Evolutionary conservation across 2,329 filamentous ascomycete genomes (phyloP).

Genomic region (Alternaria gansuensis): DNA sequence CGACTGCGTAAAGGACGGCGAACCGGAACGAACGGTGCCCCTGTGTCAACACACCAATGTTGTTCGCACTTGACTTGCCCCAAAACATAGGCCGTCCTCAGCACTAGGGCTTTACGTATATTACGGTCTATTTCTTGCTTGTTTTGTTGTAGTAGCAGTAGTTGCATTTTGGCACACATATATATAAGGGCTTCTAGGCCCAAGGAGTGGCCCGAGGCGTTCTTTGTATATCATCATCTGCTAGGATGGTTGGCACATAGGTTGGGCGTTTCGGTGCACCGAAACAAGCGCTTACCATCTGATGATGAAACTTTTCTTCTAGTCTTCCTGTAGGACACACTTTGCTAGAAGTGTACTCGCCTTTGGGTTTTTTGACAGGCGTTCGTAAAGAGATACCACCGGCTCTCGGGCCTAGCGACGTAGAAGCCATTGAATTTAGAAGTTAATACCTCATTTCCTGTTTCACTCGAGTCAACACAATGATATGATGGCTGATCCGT

Average conservation of each 20-base stretch:
- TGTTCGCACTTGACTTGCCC: neutral
- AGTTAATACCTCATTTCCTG: conserved; percentile 8
- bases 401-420: conserved; percentile 37
- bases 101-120: conserved; percentile 6
- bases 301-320: conserved; percentile 24
- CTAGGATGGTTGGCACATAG: conserved; percentile 32
- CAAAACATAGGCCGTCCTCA: neutral
- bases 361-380: conserved; percentile 27
- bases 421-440: conserved; percentile 28
- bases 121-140: conserved; percentile 26
- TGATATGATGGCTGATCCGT: neutral
- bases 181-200: conserved; percentile 40
- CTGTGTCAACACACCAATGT: conserved; percentile 6
- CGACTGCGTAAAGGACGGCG: conserved; percentile 7
- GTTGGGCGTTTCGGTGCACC: conserved; percentile 33
- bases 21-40: neutral
- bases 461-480: neutral
- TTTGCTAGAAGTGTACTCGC: conserved; percentile 45
- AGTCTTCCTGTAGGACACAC: conserved; percentile 38
- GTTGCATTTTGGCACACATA: conserved; percentile 47
- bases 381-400: conserved; percentile 39
- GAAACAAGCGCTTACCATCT: conserved; percentile 24
- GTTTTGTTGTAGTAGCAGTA: conserved; percentile 43
- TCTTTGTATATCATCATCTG: conserved; percentile 33
- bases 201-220: conserved; percentile 37